These are phyloP conservation scores for Ophiostoma ulmi DNA, from an alignment of 2,329 filamentous ascomycete species.

Conservation along the genomic window DNA sequence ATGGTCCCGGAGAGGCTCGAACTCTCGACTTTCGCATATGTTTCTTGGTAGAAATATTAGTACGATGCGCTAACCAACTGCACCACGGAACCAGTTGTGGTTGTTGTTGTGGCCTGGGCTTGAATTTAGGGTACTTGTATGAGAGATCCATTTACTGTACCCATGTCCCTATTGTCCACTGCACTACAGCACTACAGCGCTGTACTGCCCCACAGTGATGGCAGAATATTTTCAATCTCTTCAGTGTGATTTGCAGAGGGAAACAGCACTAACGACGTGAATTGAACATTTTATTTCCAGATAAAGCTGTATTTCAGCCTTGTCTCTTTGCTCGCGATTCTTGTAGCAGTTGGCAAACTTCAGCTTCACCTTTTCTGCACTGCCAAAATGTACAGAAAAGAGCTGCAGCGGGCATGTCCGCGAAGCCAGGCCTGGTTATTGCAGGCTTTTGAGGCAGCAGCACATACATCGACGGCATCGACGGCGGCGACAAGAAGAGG, in stretches of 20 bases:
- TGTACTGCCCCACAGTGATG: neutral
- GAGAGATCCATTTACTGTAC: neutral
- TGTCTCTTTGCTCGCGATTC: neutral
- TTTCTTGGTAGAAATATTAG: slow-evolving; percentile 15
- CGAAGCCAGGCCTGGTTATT: slow-evolving; percentile 28
- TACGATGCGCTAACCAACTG: slow-evolving; percentile 17
- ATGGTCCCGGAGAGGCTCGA: slow-evolving; percentile 17
- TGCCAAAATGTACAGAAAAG: slow-evolving; percentile 23
- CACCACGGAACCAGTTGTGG: slow-evolving; percentile 12
- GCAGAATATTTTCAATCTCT: slow-evolving; percentile 26
- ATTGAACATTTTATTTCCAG: slow-evolving; percentile 11
- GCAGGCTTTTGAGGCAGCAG: slow-evolving; percentile 25
- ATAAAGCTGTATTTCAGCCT: slow-evolving; percentile 16
- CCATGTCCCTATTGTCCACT: neutral
- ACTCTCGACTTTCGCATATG: slow-evolving; percentile 17
- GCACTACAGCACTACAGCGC: neutral
- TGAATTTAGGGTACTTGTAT: neutral
- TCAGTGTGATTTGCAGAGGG: slow-evolving; percentile 24
- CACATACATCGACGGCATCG: neutral
- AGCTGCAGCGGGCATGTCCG: slow-evolving; percentile 27
- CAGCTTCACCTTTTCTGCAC: neutral
- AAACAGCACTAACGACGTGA: neutral
- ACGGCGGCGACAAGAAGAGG: neutral
- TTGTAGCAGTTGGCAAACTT: neutral
- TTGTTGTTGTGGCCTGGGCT: neutral